Base-by-base conservation (phyloP, 768 basidiomycete genomes). In the Leccinellum luteum region DNA sequence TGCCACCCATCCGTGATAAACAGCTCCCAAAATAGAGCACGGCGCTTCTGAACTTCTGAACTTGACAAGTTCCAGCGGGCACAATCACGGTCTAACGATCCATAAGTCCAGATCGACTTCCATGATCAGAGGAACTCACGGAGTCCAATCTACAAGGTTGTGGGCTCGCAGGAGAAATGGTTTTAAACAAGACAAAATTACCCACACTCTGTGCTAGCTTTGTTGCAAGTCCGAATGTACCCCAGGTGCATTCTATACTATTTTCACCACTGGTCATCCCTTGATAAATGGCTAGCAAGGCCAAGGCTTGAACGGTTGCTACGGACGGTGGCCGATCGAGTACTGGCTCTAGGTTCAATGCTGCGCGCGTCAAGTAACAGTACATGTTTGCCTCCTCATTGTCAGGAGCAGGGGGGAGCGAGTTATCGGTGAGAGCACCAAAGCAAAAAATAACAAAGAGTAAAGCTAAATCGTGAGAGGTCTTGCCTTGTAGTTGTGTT, bases 1-100 rank as follows among this genome's bases (percentile, higher is more conserved):
- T 86, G 85, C 85, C 86, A 89, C 59, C 84, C 83, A 66, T 89
- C 87, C 0, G 86, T 85, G 60, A 87, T 85, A 62, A 86, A 87
- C 28, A 89, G 58, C 59, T 89, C 87, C 87, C 87, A 89, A 63
- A 89, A 89, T 23, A 89, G 67, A 1, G 84, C 80, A 30, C 87
- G 79, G 4, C 87, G 80, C 67, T 87, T 87, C 73, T 89, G 86
- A 5, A 88, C 84, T 64, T 87, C 87, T 1, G 78, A 75, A 3
- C 79, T 78, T 6, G 81, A 61, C 19, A 89, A 69, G 35, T 82
- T 80, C 85, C 86, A 89, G 30, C 87, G 78, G 6, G 86, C 86
- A 66, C 85, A 85, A 65, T 89, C 87, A 8, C 86, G 85, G 63
- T 89, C 87, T 89, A 55, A 44, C 21, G 2, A n/a, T 41, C n/a